A percentile compares a stretch with the other conserved stretches of the same genome.
Conservation (phyloP, 2,329 filamentous ascomycete species). For the Colletotrichum horii region DNA sequence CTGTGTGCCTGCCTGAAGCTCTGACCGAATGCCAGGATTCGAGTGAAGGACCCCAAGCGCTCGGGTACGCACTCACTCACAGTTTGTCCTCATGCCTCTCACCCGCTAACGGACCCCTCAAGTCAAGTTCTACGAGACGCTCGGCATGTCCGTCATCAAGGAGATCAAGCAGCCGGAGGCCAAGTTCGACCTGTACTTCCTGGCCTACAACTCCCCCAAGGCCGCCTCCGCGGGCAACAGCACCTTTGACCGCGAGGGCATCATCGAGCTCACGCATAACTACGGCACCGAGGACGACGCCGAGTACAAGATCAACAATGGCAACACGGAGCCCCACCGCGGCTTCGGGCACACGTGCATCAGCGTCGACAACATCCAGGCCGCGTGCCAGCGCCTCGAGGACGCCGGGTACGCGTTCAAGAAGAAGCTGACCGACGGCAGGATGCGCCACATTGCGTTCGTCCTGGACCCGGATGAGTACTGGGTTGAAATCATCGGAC, state of each 20-base stretch:
- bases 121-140: conserved; percentile 93
- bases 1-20: background rate
- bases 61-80: conserved; percentile 56
- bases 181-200: conserved; percentile 96
- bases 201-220: conserved; percentile 81
- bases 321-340: conserved; percentile 86
- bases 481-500: conserved; percentile 84
- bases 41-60: conserved; percentile 91
- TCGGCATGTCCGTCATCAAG: conserved; percentile 85
- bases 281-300: conserved; percentile 90
- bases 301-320: conserved; percentile 81
- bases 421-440: conserved; percentile 90
- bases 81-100: background rate
- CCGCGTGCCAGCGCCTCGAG: conserved; percentile 87
- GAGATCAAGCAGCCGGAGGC: conserved; percentile 83
- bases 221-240: conserved; percentile 77
- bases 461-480: conserved; percentile 87
- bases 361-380: conserved; percentile 83
- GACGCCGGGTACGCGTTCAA: conserved; percentile 92
- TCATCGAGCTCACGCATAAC: conserved; percentile 84
- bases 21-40: conserved; percentile 64
- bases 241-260: conserved; percentile 81
- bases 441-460: conserved; percentile 89
- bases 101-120: conserved; percentile 22
- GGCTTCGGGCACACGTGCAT: conserved; percentile 90